Evolutionary conservation across 1,139 yeast species (phyloP), one percentile per base, ranked within the genome.

Genomic region (Saccharomyces hybrid): DNA sequence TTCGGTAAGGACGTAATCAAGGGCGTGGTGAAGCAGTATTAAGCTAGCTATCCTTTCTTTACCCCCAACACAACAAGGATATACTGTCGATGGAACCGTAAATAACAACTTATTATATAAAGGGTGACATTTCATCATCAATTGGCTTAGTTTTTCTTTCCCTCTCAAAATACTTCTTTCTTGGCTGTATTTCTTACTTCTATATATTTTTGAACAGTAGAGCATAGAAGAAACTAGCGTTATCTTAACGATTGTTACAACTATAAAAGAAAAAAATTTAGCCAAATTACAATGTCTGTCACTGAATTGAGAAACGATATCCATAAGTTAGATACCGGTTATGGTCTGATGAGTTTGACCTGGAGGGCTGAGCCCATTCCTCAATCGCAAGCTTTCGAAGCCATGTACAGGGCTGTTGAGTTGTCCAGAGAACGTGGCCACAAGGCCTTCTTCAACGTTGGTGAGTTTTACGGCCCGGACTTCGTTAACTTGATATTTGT

Each of bases 381-480:
- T 25, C 58, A 67, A 44, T 74, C 72, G 9, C 65, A 70, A 44
- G 73, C 80, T 0, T 65, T 76, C 50, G 75, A 68, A 16, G 67
- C 77, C 5, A 69, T 81, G 64, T 65, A 71, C 47, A 73, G 67
- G 53, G 78, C 75, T 8, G 68, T 77, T 7, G 72, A 73, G 62
- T 64, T 62, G 67, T 78, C 64, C 67, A 71, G 57, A 62, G 72
- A 59, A 57, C 75, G 77, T 38, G 72, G 75, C 46, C 83, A 82
- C 34, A 78, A 78, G 55, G 79, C 78, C 31, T 77, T 85, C 56
- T 73, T 88, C 72, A 88, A 88, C 64, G 81, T 81, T 31, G 95
- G 95, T 54, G 93, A 85, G 62, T 87, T 88, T 65, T 89, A 89
- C 64, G 95, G 95, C 28, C 68, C 75, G 0, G 74, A 77, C 50